Conservation (phyloP, 2,329 filamentous ascomycete genomes). For the Colletotrichum sp. region DNA sequence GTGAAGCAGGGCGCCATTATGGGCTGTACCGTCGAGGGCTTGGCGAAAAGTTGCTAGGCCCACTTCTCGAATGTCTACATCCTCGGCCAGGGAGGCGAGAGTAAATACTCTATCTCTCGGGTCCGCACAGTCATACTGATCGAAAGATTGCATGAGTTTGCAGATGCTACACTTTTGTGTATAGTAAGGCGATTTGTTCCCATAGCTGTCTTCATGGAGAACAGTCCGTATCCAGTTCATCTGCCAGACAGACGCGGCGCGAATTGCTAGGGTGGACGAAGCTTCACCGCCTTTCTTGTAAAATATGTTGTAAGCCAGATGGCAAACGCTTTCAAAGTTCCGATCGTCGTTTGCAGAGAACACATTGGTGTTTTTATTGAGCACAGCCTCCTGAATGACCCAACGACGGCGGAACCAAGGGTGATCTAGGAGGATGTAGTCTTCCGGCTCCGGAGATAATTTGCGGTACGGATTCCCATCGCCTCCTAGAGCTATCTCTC, state of each 20-base stretch:
- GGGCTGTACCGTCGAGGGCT: fast-evolving
- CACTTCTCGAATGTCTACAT: background rate
- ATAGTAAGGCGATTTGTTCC: too few relatives aligned
- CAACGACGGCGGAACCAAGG: background rate
- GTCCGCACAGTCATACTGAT: background rate
- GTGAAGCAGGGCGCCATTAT: background rate
- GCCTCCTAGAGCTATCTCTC: too few relatives aligned
- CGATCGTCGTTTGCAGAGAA: background rate
- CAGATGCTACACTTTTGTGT: background rate
- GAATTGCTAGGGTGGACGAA: background rate
- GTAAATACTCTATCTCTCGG: background rate
- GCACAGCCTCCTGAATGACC: background rate
- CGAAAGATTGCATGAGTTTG: background rate
- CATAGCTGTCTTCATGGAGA: too few relatives aligned
- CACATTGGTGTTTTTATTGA: background rate
- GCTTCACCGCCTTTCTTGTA: background rate
- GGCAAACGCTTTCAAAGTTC: background rate
- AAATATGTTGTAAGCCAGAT: background rate
- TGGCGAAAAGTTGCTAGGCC: background rate
- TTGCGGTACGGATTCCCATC: too few relatives aligned
- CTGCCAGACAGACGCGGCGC: background rate
- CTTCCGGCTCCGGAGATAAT: too few relatives aligned
- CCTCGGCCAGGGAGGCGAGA: background rate
- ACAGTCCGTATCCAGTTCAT: background rate
- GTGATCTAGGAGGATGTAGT: background rate